Evolutionary conservation across 2,329 filamentous ascomycete species (phyloP).

Genomic region (Colletotrichum euphorbiae): DNA sequence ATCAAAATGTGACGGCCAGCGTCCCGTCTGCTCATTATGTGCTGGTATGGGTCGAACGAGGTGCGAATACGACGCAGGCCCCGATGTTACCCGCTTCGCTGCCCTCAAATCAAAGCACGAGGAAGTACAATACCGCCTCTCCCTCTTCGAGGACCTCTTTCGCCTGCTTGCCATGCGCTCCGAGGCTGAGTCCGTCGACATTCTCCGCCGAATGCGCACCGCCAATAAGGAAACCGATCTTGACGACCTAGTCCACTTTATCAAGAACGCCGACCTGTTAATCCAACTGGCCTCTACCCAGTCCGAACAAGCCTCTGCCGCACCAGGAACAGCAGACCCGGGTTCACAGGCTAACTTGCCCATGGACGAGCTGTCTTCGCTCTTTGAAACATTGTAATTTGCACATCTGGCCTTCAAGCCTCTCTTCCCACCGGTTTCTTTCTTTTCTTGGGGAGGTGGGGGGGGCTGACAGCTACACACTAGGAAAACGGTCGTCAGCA

Average conservation of each 20-base stretch:
- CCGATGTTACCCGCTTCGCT: slow-evolving; percentile 38
- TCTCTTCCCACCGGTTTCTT: not conserved
- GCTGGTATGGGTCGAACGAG: slow-evolving; percentile 36
- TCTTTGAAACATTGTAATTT: slow-evolving; percentile 31
- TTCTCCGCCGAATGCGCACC: slow-evolving; percentile 37
- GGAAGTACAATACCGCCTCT: slow-evolving; percentile 34
- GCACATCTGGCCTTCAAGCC: not conserved
- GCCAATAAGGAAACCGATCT: slow-evolving; percentile 33
- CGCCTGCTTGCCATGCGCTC: slow-evolving; percentile 31
- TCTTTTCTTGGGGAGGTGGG: too few species aligned
- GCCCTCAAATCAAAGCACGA: slow-evolving; percentile 38
- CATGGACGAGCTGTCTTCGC: slow-evolving; percentile 26
- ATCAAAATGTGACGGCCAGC: slow-evolving; percentile 39
- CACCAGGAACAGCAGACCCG: not conserved
- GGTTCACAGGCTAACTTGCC: not conserved
- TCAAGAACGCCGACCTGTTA: slow-evolving; percentile 40
- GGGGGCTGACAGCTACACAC: slow-evolving; percentile 9
- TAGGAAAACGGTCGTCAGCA: slow-evolving; percentile 29
- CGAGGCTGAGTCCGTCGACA: slow-evolving; percentile 39
- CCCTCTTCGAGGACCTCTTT: slow-evolving; percentile 38
- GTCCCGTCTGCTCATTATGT: slow-evolving; percentile 39
- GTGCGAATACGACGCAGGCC: slow-evolving; percentile 41
- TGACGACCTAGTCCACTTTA: slow-evolving; percentile 36
- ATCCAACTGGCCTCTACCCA: slow-evolving; percentile 29
- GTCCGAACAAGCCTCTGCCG: slow-evolving; percentile 15